Percentiles rank a stretch among this genome's conserved stretches.
Evolutionary conservation across 2,329 filamentous ascomycete genomes (phyloP).

Genomic region (Fusarium pseudoanthophilum): DNA sequence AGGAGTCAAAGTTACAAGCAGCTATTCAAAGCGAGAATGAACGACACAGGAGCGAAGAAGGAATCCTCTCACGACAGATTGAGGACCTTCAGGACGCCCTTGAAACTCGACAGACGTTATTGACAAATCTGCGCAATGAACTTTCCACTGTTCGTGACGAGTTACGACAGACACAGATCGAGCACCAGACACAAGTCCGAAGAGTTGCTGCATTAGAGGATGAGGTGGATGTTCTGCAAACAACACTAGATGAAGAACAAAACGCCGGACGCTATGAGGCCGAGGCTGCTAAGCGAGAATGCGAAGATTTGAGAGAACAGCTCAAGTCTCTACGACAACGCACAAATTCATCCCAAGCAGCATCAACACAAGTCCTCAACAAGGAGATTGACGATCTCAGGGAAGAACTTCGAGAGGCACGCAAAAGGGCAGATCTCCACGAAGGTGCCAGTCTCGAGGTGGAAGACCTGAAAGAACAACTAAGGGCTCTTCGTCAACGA

Average conservation of each 20-base stretch:
- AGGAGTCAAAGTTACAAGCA: conserved; percentile 74
- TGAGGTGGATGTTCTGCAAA: conserved; percentile 78
- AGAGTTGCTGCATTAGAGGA: conserved; percentile 77
- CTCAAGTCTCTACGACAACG: conserved; percentile 44
- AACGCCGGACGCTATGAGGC: conserved; percentile 53
- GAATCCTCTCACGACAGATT: conserved; percentile 76
- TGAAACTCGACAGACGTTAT: conserved; percentile 70
- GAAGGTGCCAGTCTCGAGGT: conserved; percentile 46
- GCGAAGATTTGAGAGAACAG: conserved; percentile 41
- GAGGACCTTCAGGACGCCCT: conserved; percentile 78
- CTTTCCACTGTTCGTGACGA: conserved; percentile 74
- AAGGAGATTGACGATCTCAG: conserved; percentile 44
- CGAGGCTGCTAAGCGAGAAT: conserved; percentile 56
- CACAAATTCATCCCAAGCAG: conserved; percentile 27
- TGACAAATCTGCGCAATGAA: conserved; percentile 74
- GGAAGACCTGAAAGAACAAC: conserved; percentile 37
- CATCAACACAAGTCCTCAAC: conserved; percentile 40
- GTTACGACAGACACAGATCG: conserved; percentile 73
- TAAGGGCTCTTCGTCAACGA: conserved; percentile 41
- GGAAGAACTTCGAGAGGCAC: conserved; percentile 43
- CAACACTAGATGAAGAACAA: conserved; percentile 43
- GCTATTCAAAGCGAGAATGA: conserved; percentile 77
- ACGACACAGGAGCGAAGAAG: conserved; percentile 78
- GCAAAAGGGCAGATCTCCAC: conserved; percentile 31
- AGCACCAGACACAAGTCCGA: conserved; percentile 70